A percentile compares a stretch with the other conserved stretches of the same genome.
These are phyloP conservation scores for Mycena crocata DNA, from an alignment of 768 basidiomycete species.

Conservation along the genomic window DNA sequence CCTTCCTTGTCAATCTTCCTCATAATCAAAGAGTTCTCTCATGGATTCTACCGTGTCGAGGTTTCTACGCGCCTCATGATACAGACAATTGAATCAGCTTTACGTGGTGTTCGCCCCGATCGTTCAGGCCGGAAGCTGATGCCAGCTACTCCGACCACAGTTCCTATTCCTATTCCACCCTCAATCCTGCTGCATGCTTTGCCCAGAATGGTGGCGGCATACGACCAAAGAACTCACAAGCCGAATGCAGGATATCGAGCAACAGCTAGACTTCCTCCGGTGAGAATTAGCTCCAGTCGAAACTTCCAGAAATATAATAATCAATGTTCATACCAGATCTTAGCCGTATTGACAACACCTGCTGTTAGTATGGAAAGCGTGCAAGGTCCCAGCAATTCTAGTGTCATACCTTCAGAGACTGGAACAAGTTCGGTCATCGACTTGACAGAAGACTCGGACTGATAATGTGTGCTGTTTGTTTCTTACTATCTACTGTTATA, in stretches of 20 bases:
- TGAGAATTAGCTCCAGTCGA: too few relatives aligned
- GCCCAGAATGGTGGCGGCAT: neutral
- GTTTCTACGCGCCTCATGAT: neutral
- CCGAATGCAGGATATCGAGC: too few relatives aligned
- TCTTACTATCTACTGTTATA: too few relatives aligned
- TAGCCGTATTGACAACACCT: too few relatives aligned
- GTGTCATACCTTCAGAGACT: too few relatives aligned
- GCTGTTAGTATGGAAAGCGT: too few relatives aligned
- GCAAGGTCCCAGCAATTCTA: too few relatives aligned
- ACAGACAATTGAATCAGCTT: neutral
- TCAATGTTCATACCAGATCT: too few relatives aligned
- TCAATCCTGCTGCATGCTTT: neutral
- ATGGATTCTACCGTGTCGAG: neutral
- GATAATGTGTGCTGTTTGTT: too few relatives aligned
- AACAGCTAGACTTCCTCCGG: neutral
- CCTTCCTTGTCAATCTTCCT: neutral
- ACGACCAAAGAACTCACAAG: neutral
- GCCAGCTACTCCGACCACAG: neutral
- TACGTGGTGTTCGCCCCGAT: neutral
- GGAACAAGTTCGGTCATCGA: too few relatives aligned
- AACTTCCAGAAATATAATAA: too few relatives aligned
- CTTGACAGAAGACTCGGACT: too few relatives aligned
- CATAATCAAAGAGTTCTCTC: neutral
- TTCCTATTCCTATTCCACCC: neutral
- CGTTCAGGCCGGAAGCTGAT: neutral